Conservation (phyloP, 2,329 filamentous ascomycete genomes). For the Aspergillus phoenicis region DNA sequence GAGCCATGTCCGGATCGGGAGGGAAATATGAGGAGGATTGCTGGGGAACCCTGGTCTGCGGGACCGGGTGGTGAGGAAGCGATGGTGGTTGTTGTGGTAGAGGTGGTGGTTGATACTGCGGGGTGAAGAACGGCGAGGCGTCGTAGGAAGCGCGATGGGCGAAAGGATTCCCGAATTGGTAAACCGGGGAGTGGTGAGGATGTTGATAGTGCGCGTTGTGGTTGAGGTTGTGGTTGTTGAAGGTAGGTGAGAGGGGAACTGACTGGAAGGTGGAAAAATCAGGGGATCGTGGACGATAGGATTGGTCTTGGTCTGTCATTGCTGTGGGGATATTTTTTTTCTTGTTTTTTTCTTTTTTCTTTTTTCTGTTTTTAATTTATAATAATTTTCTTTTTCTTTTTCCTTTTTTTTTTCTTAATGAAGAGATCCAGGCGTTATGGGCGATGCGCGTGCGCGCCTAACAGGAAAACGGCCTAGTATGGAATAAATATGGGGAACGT, state of each 20-base stretch:
- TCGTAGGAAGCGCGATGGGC: conserved; percentile 49
- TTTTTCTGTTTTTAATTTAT: conserved; percentile 18
- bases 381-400: neutral
- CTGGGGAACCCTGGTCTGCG: conserved; percentile 33
- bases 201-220: conserved; percentile 1
- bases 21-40: conserved; percentile 35
- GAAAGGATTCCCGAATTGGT: conserved; percentile 37
- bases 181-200: conserved; percentile 31
- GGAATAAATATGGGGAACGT: conserved; percentile 17
- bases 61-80: conserved; percentile 13
- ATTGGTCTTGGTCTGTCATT: conserved; percentile 49
- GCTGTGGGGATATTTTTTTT: conserved; percentile 28
- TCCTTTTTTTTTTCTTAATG: conserved; percentile 8
- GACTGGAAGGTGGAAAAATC: conserved; percentile 54
- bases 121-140: conserved; percentile 49
- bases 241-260: conserved; percentile 38
- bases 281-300: conserved; percentile 52
- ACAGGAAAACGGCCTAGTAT: conserved; percentile 7
- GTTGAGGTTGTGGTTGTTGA: neutral
- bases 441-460: conserved; percentile 15
- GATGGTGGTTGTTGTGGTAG: too few species aligned
- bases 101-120: conserved; percentile 36
- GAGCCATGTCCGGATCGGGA: conserved; percentile 43
- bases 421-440: conserved; percentile 3
- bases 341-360: conserved; percentile 15